Conservation (phyloP, 495 filamentous ascomycete species). For the Penicillium ucsense region DNA sequence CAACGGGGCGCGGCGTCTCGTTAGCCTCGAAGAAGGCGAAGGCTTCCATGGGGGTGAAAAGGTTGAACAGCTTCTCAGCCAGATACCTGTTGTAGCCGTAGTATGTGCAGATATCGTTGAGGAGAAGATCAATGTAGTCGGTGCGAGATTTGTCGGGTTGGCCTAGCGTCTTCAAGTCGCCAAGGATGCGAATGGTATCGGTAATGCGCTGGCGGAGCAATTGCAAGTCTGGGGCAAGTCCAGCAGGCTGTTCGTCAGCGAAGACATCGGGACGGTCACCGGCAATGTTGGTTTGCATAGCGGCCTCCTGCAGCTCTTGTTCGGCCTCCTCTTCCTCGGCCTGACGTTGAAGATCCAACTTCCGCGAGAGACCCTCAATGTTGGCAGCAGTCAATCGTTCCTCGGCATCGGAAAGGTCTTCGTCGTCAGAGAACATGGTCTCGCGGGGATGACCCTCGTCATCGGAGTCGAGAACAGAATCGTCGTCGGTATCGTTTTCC, state of each 20-base stretch:
- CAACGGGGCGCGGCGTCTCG: conserved; percentile 80
- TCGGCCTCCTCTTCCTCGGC: conserved; percentile 61
- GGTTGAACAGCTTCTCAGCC: conserved; percentile 76
- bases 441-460: conserved; percentile 46
- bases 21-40: conserved; percentile 99
- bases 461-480: conserved; percentile 68
- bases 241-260: conserved; percentile 44
- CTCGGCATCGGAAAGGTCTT: conserved; percentile 80
- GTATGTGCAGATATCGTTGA: conserved; percentile 90
- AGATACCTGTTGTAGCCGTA: conserved; percentile 82
- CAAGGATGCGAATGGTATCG: conserved; percentile 83
- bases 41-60: conserved; percentile 88
- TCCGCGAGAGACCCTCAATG: conserved; percentile 80
- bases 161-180: conserved; percentile 70
- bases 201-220: conserved; percentile 83
- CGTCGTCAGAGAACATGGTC: conserved; percentile 90
- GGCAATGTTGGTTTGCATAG: conserved; percentile 89
- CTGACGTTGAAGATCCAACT: conserved; percentile 61
- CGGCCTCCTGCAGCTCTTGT: conserved; percentile 64
- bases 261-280: conserved; percentile 69
- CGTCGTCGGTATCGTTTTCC: conserved; percentile 45
- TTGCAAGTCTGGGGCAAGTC: conserved; percentile 79
- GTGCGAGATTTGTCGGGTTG: conserved; percentile 70
- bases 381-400: conserved; percentile 92
- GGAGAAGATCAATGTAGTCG: conserved; percentile 75